These are phyloP conservation scores for Botrytis aclada DNA, from an alignment of 2,329 filamentous ascomycete genomes.

Conservation along the genomic window DNA sequence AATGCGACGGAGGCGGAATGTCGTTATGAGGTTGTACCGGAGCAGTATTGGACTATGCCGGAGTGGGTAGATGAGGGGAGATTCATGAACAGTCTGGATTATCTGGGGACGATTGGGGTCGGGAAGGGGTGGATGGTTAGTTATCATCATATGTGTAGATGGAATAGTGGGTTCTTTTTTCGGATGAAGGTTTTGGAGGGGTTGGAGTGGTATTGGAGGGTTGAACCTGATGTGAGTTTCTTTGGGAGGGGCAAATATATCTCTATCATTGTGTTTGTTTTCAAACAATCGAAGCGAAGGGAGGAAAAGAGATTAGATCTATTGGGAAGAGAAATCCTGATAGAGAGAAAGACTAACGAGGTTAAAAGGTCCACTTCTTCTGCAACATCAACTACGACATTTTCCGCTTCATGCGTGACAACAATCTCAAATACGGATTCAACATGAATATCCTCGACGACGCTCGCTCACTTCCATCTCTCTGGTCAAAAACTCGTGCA, in stretches of 20 bases:
- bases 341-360: not conserved
- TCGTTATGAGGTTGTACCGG: slow-evolving; percentile 70
- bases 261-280: not conserved
- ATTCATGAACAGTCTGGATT: slow-evolving; percentile 81
- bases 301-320: not conserved
- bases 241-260: no score
- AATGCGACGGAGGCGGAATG: slow-evolving; percentile 69
- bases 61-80: slow-evolving; percentile 91
- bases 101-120: slow-evolving; percentile 89
- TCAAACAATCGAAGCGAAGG: not conserved
- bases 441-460: slow-evolving; percentile 93
- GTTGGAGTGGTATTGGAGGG: slow-evolving; percentile 59
- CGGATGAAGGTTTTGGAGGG: slow-evolving; percentile 66
- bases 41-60: slow-evolving; percentile 94
- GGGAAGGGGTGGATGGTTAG: slow-evolving; percentile 95
- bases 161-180: slow-evolving; percentile 82
- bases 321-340: not conserved
- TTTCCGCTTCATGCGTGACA: slow-evolving; percentile 81
- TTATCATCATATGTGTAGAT: slow-evolving; percentile 98
- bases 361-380: slow-evolving; percentile 49
- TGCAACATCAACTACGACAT: slow-evolving; percentile 75
- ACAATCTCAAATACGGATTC: slow-evolving; percentile 75
- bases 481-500: slow-evolving; percentile 90
- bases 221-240: slow-evolving; percentile 55
- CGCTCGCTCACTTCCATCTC: slow-evolving; percentile 82